Percentiles rank a stretch among this genome's conserved stretches.
These are phyloP conservation scores for Diplocarpon mali DNA, from an alignment of 2,329 filamentous ascomycete genomes.

Conservation along the genomic window DNA sequence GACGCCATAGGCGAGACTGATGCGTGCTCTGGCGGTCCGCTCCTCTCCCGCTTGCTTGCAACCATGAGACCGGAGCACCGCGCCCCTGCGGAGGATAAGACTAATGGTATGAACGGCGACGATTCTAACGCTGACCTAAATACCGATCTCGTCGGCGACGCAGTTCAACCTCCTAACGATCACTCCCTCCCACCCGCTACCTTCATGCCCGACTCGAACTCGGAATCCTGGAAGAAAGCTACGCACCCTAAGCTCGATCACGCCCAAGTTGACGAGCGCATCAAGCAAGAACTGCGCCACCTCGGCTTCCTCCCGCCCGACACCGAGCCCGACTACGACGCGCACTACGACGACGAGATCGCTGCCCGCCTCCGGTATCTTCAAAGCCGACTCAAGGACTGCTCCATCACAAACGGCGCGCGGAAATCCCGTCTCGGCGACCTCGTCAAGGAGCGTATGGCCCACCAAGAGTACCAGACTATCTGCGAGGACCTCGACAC, in stretches of 20 bases:
- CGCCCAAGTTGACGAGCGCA: slow-evolving; percentile 74
- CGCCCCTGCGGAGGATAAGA: slow-evolving; percentile 43
- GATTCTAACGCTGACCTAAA: slow-evolving; percentile 37
- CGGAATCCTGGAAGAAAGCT: slow-evolving; percentile 69
- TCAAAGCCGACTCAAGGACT: slow-evolving; percentile 70
- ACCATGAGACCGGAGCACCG: slow-evolving; percentile 69
- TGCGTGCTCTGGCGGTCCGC: slow-evolving; percentile 75
- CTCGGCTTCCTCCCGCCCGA: slow-evolving; percentile 75
- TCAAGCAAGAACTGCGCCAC: slow-evolving; percentile 82
- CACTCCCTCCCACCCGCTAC: slow-evolving; percentile 53
- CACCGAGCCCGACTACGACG: slow-evolving; percentile 65
- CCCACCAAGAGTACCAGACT: slow-evolving; percentile 91
- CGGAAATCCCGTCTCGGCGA: slow-evolving; percentile 80
- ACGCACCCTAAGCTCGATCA: slow-evolving; percentile 72
- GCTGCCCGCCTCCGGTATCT: slow-evolving; percentile 78
- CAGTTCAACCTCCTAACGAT: slow-evolving; percentile 16
- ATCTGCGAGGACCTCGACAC: slow-evolving; percentile 94
- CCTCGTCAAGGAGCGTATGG: slow-evolving; percentile 83
- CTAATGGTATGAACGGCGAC: slow-evolving; percentile 41
- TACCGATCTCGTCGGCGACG: slow-evolving; percentile 28
- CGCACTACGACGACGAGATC: slow-evolving; percentile 87
- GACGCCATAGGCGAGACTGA: slow-evolving; percentile 84
- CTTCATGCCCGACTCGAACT: slow-evolving; percentile 65
- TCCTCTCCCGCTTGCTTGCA: slow-evolving; percentile 72
- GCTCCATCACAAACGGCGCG: slow-evolving; percentile 80